phyloP scores from a whole-genome alignment of 2,329 filamentous ascomycete genomes.

The Paraphoma sp. region DNA sequence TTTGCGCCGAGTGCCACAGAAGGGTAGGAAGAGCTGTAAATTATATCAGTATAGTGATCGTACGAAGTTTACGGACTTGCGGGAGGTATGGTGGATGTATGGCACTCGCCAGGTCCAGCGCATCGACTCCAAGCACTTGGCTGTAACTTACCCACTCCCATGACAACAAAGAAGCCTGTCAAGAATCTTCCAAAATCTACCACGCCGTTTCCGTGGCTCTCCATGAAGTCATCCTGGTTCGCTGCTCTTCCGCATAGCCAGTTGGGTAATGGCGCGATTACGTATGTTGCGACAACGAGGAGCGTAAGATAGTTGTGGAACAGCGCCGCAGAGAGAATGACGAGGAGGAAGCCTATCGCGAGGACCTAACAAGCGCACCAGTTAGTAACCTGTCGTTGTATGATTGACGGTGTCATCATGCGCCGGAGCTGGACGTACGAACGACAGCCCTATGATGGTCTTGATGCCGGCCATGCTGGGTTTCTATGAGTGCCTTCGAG shows the following conservation, averaged over 20 bases:
- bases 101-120: neutral
- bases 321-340: conserved; percentile 95
- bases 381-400: conserved; percentile 8
- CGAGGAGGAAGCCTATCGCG: conserved; percentile 96
- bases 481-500: neutral
- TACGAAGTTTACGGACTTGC: neutral
- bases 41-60: conserved; percentile 15
- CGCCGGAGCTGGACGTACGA: conserved; percentile 64
- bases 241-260: conserved; percentile 90
- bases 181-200: conserved; percentile 92
- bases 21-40: conserved; percentile 80
- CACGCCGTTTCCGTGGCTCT: conserved; percentile 78
- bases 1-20: conserved; percentile 85
- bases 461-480: conserved; percentile 83
- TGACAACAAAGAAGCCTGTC: conserved; percentile 94
- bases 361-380: conserved; percentile 67
- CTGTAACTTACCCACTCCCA: conserved; percentile 84
- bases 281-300: conserved; percentile 93
- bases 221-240: conserved; percentile 96
- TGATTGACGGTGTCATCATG: conserved; percentile 14
- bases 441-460: conserved; percentile 98
- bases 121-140: neutral
- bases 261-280: conserved; percentile 92
- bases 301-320: conserved; percentile 95
- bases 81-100: neutral